Evolutionary conservation across 192 early-diverging fungal genomes (phyloP), one percentile per base, ranked within the genome.

Genomic region (Backusella tarrabulga): DNA sequence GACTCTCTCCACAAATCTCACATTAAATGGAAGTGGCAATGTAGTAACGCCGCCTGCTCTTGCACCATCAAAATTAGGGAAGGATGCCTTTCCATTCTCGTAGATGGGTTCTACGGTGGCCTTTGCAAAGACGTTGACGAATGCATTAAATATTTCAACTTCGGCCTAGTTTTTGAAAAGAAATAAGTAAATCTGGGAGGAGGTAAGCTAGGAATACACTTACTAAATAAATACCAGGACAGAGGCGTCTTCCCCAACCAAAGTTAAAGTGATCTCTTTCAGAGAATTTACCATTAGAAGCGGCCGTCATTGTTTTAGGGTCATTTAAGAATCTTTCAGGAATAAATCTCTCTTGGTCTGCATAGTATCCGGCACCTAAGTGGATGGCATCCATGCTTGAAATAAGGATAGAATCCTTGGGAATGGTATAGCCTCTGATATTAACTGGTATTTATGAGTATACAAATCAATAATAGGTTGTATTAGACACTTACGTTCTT

Each of bases 181-280:
- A n/a, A n/a, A n/a, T n/a, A n/a, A n/a, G n/a, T n/a, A n/a, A n/a
- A n/a, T n/a, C n/a, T n/a, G n/a, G n/a, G n/a, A n/a, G n/a, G n/a
- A n/a, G n/a, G n/a, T n/a, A n/a, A n/a, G n/a, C n/a, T n/a, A n/a
- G n/a, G n/a, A n/a, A n/a, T n/a, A n/a, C 63, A 32, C 67, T 68
- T 68, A 68, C 67, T 11, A 68, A 12, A 19, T 68, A 36, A 34
- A 68, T 68, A 19, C 67, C 67, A 19, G 67, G 67, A 34, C 67
- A 68, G 67, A 68, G 29, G 3, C 67, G 67, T 34, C 71, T 72
- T 72, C 71, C 71, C 71, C 71, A 72, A 19, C 71, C 71, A 72
- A 72, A 72, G 23, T 32, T 52, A 52, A 34, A 72, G 32, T 72
- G 71, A 72, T 72, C 71, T 50, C 71, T 42, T 14, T 72, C 26